Conservation (phyloP, 768 basidiomycete genomes). For the Postia placenta region DNA sequence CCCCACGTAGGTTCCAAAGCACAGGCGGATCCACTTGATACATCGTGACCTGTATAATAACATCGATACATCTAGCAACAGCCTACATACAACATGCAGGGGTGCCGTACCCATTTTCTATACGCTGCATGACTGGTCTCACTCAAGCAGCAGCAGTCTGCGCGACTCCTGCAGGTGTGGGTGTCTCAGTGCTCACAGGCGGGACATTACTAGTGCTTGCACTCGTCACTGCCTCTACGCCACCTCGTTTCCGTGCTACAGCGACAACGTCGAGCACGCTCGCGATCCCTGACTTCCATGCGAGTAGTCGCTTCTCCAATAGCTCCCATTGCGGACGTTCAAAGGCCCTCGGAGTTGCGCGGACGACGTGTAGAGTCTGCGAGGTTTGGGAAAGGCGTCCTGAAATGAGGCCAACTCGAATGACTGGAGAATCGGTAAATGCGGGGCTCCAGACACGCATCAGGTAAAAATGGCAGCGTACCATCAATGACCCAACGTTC, state of each 20-base stretch:
- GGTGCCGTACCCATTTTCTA: background rate
- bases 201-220: background rate
- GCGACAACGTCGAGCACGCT: slow-evolving; percentile 68
- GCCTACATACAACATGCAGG: background rate
- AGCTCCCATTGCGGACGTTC: slow-evolving; percentile 75
- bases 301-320: slow-evolving; percentile 65
- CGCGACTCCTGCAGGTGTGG: background rate
- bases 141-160: slow-evolving; percentile 1
- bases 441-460: background rate
- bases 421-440: slow-evolving; percentile 42
- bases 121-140: background rate
- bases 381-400: slow-evolving; percentile 82
- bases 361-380: slow-evolving; percentile 65
- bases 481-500: slow-evolving; percentile 89
- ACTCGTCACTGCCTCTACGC: slow-evolving; percentile 7
- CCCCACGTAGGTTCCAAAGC: no score
- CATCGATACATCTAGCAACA: background rate
- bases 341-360: slow-evolving; percentile 71
- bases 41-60: background rate
- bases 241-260: slow-evolving; percentile 33
- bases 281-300: slow-evolving; percentile 71
- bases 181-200: background rate
- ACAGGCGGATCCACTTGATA: no score
- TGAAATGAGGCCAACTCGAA: slow-evolving; percentile 70
- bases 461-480: slow-evolving; percentile 25